Conservation (phyloP, 257 asterid species). For the Leonotis leonurus region DNA sequence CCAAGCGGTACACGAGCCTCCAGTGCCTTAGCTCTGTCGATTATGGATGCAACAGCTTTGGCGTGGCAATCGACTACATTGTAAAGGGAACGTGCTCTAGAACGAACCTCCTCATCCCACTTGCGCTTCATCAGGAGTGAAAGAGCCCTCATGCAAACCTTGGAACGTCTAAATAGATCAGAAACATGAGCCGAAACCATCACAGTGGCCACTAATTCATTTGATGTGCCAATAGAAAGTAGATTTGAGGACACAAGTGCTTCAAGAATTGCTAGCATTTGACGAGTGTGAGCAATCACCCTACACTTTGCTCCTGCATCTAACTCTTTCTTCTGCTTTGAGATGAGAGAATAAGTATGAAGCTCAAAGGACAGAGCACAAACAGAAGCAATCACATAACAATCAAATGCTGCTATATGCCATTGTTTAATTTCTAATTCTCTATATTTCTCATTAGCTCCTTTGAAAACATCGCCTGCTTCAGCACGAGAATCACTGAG, state of each 20-base stretch:
- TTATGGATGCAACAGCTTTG: constrained; percentile 71
- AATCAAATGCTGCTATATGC: constrained; percentile 79
- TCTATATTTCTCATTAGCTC: no score
- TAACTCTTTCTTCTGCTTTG: constrained; percentile 31
- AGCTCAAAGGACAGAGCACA: constrained; percentile 90
- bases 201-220: constrained; percentile 82
- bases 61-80: constrained; percentile 65
- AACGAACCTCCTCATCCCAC: constrained; percentile 65
- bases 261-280: constrained; percentile 66
- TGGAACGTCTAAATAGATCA: constrained; percentile 66
- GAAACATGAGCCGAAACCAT: constrained; percentile 89
- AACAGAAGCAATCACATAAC: constrained; percentile 82
- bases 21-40: constrained; percentile 62
- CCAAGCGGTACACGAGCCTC: constrained; percentile 55
- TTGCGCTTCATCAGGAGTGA: constrained; percentile 57
- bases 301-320: constrained; percentile 17
- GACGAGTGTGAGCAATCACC: constrained; percentile 59
- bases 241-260: constrained; percentile 80
- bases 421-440: no score
- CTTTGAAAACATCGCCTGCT: constrained; percentile 33
- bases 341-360: constrained; percentile 54
- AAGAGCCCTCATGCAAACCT: constrained; percentile 74
- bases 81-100: constrained; percentile 71
- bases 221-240: constrained; percentile 67
- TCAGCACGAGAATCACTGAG: no score